These are phyloP conservation scores for Naganishia liquefaciens DNA, from an alignment of 1,284 basidiomycete species.

Conservation along the genomic window DNA sequence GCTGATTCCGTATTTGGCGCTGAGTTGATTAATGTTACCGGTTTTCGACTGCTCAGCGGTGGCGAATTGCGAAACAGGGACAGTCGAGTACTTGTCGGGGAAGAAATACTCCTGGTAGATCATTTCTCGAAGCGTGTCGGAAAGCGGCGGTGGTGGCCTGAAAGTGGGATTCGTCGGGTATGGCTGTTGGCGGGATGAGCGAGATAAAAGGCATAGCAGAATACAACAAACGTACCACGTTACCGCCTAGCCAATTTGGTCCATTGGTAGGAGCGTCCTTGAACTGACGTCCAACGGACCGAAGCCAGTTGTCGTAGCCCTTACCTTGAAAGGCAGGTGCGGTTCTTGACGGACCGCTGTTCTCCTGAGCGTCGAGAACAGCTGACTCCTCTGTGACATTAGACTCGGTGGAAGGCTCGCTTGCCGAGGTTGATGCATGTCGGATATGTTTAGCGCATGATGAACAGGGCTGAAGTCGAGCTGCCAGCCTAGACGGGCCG, in stretches of 20 bases:
- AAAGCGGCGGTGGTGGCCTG: slow-evolving; percentile 51
- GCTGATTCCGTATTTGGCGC: slow-evolving; percentile 46
- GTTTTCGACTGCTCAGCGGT: slow-evolving; percentile 34
- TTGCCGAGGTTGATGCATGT: slow-evolving; percentile 17
- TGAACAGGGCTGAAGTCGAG: slow-evolving; percentile 21
- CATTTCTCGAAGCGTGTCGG: slow-evolving; percentile 44
- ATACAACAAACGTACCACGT: slow-evolving; percentile 43
- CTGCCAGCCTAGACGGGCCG: slow-evolving; percentile 32
- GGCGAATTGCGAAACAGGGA: slow-evolving; percentile 8
- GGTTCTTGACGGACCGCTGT: neutral
- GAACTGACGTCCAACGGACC: slow-evolving; percentile 38
- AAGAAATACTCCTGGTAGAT: slow-evolving; percentile 38
- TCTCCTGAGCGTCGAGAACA: neutral
- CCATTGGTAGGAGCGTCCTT: slow-evolving; percentile 39
- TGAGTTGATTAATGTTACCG: slow-evolving; percentile 39
- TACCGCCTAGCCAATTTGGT: slow-evolving; percentile 49
- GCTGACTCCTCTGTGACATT: slow-evolving; percentile 1
- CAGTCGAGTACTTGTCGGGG: slow-evolving; percentile 15
- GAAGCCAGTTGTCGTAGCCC: slow-evolving; percentile 40
- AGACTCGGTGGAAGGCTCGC: slow-evolving; percentile 6
- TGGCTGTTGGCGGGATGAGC: slow-evolving; percentile 41
- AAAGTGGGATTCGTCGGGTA: slow-evolving; percentile 51
- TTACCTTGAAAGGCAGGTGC: slow-evolving; percentile 4
- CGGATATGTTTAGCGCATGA: slow-evolving; percentile 26
- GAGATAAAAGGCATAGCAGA: neutral